Evolutionary conservation across 2,329 filamentous ascomycete genomes (phyloP).

Genomic region (Aspergillus uvarum): DNA sequence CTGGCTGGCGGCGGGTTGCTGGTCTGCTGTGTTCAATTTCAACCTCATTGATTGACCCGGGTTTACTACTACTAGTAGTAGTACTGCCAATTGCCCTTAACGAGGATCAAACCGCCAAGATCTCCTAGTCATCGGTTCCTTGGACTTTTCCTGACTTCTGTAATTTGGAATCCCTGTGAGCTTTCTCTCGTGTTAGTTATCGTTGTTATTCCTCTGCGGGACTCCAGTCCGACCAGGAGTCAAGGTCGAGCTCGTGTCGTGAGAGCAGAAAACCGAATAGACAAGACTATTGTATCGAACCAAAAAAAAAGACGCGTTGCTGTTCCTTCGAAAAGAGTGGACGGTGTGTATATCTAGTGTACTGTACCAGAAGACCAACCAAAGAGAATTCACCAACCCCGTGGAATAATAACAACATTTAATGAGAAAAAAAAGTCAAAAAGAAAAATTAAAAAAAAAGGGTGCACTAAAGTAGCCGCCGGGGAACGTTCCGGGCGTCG

Average conservation of each 20-base stretch:
- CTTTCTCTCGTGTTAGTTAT: not conserved
- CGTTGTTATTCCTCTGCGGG: not conserved
- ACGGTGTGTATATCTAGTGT: not conserved
- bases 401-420: not conserved
- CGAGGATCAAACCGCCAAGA: not conserved
- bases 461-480: slow-evolving; percentile 6
- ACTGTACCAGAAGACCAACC: not conserved
- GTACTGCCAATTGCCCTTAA: not conserved
- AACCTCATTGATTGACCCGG: slow-evolving; percentile 2
- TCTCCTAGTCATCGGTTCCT: not conserved
- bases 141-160: not conserved
- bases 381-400: not conserved
- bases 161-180: not conserved
- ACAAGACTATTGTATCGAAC: not conserved
- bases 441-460: not conserved
- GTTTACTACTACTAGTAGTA: not conserved
- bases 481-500: slow-evolving; percentile 9
- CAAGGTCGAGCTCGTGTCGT: not conserved
- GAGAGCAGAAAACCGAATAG: not conserved
- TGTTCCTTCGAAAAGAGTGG: not conserved
- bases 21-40: slow-evolving; percentile 6
- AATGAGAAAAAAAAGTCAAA: not conserved
- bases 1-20: slow-evolving; percentile 21
- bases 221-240: not conserved
- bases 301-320: not conserved